Evolutionary conservation across 23 red algal genomes (phyloP), one percentile per base, ranked within the genome.

Genomic region (Pyropia haitanensis): DNA sequence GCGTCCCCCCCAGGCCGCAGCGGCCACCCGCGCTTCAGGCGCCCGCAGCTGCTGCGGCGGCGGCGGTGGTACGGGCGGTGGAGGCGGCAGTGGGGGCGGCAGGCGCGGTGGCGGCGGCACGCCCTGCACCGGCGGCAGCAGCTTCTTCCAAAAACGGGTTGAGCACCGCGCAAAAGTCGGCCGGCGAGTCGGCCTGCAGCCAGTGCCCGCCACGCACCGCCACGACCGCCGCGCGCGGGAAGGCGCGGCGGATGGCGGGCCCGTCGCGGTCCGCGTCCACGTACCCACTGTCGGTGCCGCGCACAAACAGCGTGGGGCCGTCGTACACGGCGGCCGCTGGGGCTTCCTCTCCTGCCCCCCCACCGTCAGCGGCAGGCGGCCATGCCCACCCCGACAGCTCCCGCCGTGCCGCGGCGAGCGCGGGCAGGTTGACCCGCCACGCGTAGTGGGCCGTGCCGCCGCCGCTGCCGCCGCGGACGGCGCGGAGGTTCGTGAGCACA

Each of bases 181-280:
- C 70, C 54, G 90, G 90, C 56, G 51, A 72, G n/a, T 95, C 81
- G 14, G 73, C 66, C 21, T 79, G 79, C 21, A 95, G 58, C 90
- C 90, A 95, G 53, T 95, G 90, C 6, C 90, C 90, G 15, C 58
- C 81, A 57, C 39, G 39, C 10, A 46, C 39, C 5, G 39, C 39
- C 0, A 46, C 39, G 10, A 46, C 0, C 39, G 39, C 10, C 39
- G 39, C 4, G 0, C 39, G 39, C 4, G 39, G 39, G 13, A 46
- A 46, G 39, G 39, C 39, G 10, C 39, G 39, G 39, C 7, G 7
- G 39, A 46, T 46, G 39, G 39, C 39, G 5, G 39, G 39, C 39
- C 39, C 39, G 13, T 46, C 39, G 39, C 39, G 39, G 5, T 3
- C 39, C 39, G 5, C 39, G 10, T 46, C 39, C 39, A 95, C 90